Conservation (phyloP, 306 rosid genomes). For the Psophocarpus tetragonolobus region DNA sequence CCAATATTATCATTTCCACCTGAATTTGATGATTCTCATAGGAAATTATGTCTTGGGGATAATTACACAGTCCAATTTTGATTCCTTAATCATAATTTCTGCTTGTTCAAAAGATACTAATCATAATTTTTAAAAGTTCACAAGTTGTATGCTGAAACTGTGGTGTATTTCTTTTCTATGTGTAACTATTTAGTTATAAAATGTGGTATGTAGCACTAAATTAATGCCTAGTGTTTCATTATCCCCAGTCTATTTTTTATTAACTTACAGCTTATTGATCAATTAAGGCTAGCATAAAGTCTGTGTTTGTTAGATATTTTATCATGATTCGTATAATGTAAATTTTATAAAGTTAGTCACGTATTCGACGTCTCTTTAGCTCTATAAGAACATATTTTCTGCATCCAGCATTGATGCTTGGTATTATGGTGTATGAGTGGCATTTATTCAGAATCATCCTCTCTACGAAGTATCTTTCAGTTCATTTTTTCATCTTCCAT, state of each 20-base stretch:
- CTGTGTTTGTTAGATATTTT: conserved; percentile 19
- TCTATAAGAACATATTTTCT: background rate
- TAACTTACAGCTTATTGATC: background rate
- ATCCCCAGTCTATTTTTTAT: background rate
- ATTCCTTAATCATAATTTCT: background rate
- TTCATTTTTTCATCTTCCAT: conserved; percentile 26
- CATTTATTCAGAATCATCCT: background rate
- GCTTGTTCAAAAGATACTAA: background rate
- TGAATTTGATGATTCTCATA: background rate
- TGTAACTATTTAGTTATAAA: background rate
- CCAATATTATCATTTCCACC: conserved; percentile 16
- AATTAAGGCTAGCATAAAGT: background rate
- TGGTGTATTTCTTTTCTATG: background rate
- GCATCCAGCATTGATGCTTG: background rate
- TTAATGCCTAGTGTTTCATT: background rate
- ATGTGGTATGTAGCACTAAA: background rate
- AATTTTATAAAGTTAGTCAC: background rate
- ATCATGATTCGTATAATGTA: background rate
- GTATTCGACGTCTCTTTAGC: background rate
- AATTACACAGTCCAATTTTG: conserved; percentile 1
- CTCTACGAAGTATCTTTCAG: conserved; percentile 10
- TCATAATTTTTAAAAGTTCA: background rate
- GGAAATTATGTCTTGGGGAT: background rate
- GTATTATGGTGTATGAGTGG: background rate
- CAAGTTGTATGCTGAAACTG: conserved; percentile 8